phyloP scores from a whole-genome alignment of 2,329 filamentous ascomycete species.

The Ophiostoma himal-ulmi region DNA sequence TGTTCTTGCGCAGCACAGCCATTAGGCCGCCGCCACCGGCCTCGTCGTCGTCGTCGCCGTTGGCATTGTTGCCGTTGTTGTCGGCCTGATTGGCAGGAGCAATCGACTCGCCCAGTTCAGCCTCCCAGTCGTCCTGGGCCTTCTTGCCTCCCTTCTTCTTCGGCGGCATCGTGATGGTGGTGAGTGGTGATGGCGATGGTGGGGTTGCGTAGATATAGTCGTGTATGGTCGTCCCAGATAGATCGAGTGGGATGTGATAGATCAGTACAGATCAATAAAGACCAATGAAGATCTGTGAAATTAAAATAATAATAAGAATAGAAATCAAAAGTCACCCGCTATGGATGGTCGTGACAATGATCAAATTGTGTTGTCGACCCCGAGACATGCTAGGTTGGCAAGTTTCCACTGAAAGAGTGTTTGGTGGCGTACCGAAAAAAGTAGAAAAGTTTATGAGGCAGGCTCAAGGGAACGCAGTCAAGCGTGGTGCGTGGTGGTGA shows the following conservation, averaged over 20 bases:
- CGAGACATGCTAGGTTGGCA: constrained; percentile 2
- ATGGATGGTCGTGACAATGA: background rate
- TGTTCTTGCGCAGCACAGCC: constrained; percentile 74
- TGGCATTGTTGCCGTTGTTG: constrained; percentile 40
- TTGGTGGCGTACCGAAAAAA: background rate
- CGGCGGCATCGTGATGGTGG: constrained; percentile 65
- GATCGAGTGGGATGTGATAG: background rate
- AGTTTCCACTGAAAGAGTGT: constrained; percentile 1
- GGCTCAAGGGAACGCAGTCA: background rate
- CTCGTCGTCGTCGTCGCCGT: constrained; percentile 47
- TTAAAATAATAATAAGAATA: background rate
- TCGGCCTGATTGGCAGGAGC: constrained; percentile 53
- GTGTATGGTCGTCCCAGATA: background rate
- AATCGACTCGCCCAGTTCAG: constrained; percentile 75
- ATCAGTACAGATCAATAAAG: background rate
- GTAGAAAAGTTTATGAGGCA: background rate
- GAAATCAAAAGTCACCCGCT: background rate
- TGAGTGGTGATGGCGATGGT: background rate
- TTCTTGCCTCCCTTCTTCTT: constrained; percentile 80
- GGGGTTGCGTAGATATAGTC: background rate
- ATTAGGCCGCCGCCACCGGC: constrained; percentile 63
- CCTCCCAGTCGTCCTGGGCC: constrained; percentile 93
- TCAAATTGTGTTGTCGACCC: background rate
- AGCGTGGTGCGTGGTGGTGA: background rate
- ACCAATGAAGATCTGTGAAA: background rate